phyloP scores from a whole-genome alignment of 768 basidiomycete species.

The Mycena amicta region DNA sequence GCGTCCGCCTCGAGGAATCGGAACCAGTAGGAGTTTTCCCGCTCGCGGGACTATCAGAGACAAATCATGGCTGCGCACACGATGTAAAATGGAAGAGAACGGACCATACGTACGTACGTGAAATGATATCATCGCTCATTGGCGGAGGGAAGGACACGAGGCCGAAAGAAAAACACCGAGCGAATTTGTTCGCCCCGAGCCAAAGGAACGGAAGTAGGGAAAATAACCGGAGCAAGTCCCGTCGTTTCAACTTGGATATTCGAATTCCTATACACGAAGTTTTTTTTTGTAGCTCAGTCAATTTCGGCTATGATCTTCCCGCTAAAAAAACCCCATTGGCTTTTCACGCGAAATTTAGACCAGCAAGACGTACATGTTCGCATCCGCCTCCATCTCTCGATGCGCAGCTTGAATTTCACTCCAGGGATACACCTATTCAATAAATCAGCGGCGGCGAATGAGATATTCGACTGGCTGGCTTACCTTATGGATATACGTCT shows the following conservation, averaged over 20 bases:
- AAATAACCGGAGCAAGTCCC: too few relatives aligned
- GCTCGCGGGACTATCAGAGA: too few relatives aligned
- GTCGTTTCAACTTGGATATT: too few relatives aligned
- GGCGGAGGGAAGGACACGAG: neutral
- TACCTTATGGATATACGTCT: conserved; percentile 80
- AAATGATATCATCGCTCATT: neutral
- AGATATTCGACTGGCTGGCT: conserved; percentile 23
- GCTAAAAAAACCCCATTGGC: too few relatives aligned
- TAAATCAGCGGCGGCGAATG: neutral
- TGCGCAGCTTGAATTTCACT: conserved; percentile 79
- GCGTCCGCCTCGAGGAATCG: too few relatives aligned
- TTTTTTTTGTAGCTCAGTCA: conserved; percentile 21
- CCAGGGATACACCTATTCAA: conserved; percentile 74
- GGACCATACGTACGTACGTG: too few relatives aligned
- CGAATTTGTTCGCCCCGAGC: neutral
- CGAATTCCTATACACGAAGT: conserved; percentile 4
- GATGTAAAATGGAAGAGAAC: too few relatives aligned
- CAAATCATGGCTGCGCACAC: too few relatives aligned
- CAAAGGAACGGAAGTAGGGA: too few relatives aligned
- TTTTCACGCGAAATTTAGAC: too few relatives aligned
- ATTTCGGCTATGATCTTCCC: conserved; percentile 52
- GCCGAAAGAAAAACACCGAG: neutral
- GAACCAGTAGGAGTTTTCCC: too few relatives aligned
- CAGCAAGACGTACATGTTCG: conserved; percentile 51
- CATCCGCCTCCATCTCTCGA: conserved; percentile 79